These are phyloP conservation scores for Wickerhamiella alocasiicola DNA, from an alignment of 805 yeast genomes.

Conservation along the genomic window DNA sequence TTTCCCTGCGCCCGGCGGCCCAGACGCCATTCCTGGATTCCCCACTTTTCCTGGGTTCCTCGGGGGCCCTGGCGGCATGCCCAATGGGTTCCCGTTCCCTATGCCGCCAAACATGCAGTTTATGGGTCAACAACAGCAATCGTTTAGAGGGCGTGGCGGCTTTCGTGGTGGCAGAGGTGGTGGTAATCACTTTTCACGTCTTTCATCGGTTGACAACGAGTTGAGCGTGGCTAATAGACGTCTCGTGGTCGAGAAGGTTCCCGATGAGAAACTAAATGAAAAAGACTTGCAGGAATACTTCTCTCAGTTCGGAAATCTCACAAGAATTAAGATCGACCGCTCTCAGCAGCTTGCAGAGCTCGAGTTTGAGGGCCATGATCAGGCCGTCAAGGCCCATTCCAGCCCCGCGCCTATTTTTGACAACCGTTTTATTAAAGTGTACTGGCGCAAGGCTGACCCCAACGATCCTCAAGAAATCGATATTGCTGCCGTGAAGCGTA, in stretches of 20 bases:
- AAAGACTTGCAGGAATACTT: conserved; percentile 28
- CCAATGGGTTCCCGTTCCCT: conserved; percentile 8
- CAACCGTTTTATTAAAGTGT: conserved; percentile 39
- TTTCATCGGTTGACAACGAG: conserved; percentile 18
- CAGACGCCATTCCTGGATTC: background rate
- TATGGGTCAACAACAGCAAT: conserved; percentile 13
- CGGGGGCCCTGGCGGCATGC: conserved; percentile 3
- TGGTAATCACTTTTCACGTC: background rate
- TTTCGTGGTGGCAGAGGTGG: background rate
- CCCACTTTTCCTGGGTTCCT: conserved; percentile 10
- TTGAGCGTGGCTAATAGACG: conserved; percentile 23
- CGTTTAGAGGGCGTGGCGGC: background rate
- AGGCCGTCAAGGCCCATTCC: conserved; percentile 34
- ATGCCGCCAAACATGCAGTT: conserved; percentile 10
- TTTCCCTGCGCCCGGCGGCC: conserved; percentile 7
- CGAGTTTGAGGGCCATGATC: conserved; percentile 29
- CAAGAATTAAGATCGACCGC: conserved; percentile 23
- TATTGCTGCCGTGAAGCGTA: conserved; percentile 29
- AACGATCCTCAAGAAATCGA: conserved; percentile 24
- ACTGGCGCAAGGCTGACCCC: conserved; percentile 27
- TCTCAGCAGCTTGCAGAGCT: conserved; percentile 29
- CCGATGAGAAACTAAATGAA: conserved; percentile 32
- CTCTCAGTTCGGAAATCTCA: conserved; percentile 32
- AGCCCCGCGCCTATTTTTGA: conserved; percentile 36
- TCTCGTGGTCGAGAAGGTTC: conserved; percentile 34